Percentiles rank a stretch among this genome's conserved stretches.
Conservation (phyloP, 257 asterid genomes). For the Ballota nigra region DNA sequence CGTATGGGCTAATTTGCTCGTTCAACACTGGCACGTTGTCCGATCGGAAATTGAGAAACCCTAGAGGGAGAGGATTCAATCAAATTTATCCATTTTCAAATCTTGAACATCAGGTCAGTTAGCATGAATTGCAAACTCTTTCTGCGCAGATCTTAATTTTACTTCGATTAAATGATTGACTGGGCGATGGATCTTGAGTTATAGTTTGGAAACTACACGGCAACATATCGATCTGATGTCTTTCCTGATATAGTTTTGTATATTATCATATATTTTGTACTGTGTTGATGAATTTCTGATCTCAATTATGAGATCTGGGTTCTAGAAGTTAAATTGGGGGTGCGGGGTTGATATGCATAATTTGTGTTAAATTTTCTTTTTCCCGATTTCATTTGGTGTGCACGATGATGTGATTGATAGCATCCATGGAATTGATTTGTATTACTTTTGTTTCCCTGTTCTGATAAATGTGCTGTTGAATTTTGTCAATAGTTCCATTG, state of each 20-base stretch:
- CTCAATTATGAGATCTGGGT: constrained; percentile 9
- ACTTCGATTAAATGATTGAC: background rate
- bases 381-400: background rate
- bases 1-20: no score
- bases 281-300: background rate
- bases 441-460: background rate
- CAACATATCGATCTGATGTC: constrained; percentile 16
- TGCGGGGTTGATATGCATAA: background rate
- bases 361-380: background rate
- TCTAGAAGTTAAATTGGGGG: background rate
- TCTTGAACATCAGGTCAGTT: constrained; percentile 19
- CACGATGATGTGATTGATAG: background rate
- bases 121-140: background rate
- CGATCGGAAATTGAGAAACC: constrained; percentile 23
- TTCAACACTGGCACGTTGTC: background rate
- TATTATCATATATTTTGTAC: background rate
- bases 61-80: constrained; percentile 13
- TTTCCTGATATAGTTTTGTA: background rate
- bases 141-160: background rate
- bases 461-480: background rate
- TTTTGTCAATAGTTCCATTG: background rate
- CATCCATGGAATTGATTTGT: background rate
- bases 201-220: background rate
- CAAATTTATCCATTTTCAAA: background rate
- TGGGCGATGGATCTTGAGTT: background rate